Evolutionary conservation across 2,329 filamentous ascomycete species (phyloP), one percentile per base, ranked within the genome.

Genomic region (Phialophora tarda): DNA sequence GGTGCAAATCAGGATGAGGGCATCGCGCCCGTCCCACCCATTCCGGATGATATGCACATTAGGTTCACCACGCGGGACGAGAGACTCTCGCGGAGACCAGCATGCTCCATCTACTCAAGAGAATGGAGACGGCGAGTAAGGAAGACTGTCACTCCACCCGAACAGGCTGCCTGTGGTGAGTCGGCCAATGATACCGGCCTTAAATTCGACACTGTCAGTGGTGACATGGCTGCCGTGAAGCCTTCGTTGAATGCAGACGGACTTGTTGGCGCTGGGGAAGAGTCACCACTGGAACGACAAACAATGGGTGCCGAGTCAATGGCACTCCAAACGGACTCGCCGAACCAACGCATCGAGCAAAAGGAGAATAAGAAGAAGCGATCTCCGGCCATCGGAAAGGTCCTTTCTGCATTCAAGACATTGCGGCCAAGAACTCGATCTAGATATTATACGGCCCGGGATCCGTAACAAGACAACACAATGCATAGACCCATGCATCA

Each of bases 71-170:
- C n/a, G 12, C 14, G 26, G 21, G 24, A 23, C 48, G 57, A 4
- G 6, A 50, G 47, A n/a, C n/a, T n/a, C n/a, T n/a, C n/a, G n/a
- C n/a, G n/a, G n/a, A 32, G 26, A 32, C 57, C 57, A n/a, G 12
- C 30, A 28, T 65, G 57, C 51, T 51, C 56, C 14, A 65, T 61
- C 23, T 65, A 65, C 32, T 65, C 63, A 2, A 61, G 26, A 50
- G 57, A 61, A 44, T 60, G 63, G 57, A 65, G 63, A 17, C 47
- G 30, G 50, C 56, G 28, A 24, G 63, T 50, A 5, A 56, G 50
- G 23, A 28, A 14, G 14, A 57, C n/a, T 1, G 7, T 34, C 41
- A 14, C 26, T 3, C 44, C 57, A 17, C 26, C 44, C 21, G 41
- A 50, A 30, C 41, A 50, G 34, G 21, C 44, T 17, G 24, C 44